These are phyloP conservation scores for Tulasnella sp. DNA, from an alignment of 768 basidiomycete species.

Conservation along the genomic window DNA sequence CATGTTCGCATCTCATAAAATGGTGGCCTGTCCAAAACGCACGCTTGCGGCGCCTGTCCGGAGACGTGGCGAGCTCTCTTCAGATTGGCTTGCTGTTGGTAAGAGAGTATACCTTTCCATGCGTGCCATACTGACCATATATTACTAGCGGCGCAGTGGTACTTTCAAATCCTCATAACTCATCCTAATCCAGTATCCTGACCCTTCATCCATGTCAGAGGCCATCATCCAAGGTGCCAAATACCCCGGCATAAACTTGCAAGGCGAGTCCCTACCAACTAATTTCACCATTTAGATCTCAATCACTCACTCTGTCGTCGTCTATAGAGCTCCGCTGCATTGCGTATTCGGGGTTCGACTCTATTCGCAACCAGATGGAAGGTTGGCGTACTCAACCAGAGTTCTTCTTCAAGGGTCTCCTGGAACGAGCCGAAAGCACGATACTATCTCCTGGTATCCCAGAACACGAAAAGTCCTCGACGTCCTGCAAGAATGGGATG, in stretches of 20 bases:
- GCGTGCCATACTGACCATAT: background rate
- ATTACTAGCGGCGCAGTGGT: background rate
- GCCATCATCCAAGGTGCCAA: background rate
- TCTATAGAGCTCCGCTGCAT: slow-evolving; percentile 9
- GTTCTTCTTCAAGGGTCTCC: background rate
- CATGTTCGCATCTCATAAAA: background rate
- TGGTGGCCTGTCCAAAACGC: background rate
- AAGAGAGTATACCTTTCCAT: background rate
- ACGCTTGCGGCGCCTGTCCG: background rate
- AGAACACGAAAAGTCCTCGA: background rate
- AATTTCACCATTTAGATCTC: background rate
- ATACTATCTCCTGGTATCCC: background rate
- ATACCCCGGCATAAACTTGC: background rate
- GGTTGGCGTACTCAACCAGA: slow-evolving; percentile 4
- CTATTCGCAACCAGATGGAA: slow-evolving; percentile 14
- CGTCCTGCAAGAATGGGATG: background rate
- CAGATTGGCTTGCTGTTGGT: background rate
- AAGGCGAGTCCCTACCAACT: background rate
- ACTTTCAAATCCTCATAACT: background rate
- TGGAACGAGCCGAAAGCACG: background rate
- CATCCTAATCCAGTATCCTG: background rate
- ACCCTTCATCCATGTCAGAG: too few relatives aligned
- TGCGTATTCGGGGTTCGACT: slow-evolving; percentile 10
- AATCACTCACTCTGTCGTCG: too few relatives aligned
- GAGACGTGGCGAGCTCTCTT: background rate